These are phyloP conservation scores for Anisodus tanguticus DNA, from an alignment of 257 asterid species.

Conservation along the genomic window DNA sequence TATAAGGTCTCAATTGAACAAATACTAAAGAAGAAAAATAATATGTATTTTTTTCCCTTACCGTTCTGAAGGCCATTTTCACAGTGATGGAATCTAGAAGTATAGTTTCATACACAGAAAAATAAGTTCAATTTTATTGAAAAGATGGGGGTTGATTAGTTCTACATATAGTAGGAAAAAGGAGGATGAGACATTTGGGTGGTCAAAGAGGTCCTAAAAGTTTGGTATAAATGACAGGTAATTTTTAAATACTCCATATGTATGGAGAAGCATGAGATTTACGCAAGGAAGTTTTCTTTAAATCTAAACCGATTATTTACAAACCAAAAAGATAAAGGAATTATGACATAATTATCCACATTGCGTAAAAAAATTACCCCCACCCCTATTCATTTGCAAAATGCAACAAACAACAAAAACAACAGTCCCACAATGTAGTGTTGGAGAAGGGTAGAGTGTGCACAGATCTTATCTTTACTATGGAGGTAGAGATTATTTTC, in stretches of 20 bases:
- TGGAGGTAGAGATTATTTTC: no score
- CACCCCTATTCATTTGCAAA: no score
- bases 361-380: no score
- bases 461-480: no score
- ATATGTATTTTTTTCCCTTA: background rate
- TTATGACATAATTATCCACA: no score
- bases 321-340: no score
- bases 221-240: background rate
- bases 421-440: no score
- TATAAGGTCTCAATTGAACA: background rate
- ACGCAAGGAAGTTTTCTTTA: no score
- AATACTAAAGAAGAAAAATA: background rate
- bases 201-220: background rate
- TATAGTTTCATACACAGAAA: background rate
- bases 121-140: background rate
- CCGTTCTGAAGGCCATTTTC: constrained; percentile 23
- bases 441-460: no score
- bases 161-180: background rate
- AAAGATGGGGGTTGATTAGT: background rate
- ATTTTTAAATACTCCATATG: background rate
- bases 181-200: background rate
- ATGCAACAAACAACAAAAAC: no score
- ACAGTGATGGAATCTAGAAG: background rate
- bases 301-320: no score
- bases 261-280: no score